These are phyloP conservation scores for Nemania sp. DNA, from an alignment of 2,329 filamentous ascomycete genomes.

Conservation along the genomic window DNA sequence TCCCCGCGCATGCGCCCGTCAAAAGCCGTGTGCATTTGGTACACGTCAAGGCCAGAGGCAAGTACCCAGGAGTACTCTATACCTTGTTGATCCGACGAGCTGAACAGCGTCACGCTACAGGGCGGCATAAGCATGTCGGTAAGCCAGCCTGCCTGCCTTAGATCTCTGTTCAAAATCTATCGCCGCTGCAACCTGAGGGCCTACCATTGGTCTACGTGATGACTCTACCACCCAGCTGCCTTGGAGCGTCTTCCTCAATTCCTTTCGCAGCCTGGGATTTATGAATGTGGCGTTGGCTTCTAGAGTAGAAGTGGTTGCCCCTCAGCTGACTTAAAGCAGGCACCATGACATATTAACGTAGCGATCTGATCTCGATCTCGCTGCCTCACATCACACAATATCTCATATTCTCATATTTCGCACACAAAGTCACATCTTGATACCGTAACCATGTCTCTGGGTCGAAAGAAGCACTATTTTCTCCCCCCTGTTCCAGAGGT, in stretches of 20 bases:
- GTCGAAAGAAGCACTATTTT: slow-evolving; percentile 14
- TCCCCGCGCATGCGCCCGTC: not conserved
- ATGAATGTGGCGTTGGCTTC: not conserved
- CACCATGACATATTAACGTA: not conserved
- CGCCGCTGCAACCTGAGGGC: not conserved
- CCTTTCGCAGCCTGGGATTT: not conserved
- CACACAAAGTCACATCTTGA: not conserved
- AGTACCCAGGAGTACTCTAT: slow-evolving; percentile 8
- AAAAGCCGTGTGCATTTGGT: not conserved
- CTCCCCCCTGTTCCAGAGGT: slow-evolving; percentile 8
- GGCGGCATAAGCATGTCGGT: too few species aligned
- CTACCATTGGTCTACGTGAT: not conserved
- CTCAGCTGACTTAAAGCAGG: not conserved
- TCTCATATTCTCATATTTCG: not conserved
- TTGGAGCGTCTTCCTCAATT: too few species aligned
- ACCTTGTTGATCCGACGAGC: not conserved
- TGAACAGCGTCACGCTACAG: not conserved
- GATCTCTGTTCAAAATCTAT: not conserved
- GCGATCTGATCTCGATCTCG: not conserved
- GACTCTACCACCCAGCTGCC: not conserved
- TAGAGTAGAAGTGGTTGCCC: not conserved
- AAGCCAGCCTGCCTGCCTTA: too few species aligned
- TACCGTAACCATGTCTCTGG: slow-evolving; percentile 1
- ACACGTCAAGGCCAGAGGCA: not conserved
- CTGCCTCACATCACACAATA: not conserved